Conservation (phyloP, 2,329 filamentous ascomycete genomes). For the Plectosphaerella sp. region DNA sequence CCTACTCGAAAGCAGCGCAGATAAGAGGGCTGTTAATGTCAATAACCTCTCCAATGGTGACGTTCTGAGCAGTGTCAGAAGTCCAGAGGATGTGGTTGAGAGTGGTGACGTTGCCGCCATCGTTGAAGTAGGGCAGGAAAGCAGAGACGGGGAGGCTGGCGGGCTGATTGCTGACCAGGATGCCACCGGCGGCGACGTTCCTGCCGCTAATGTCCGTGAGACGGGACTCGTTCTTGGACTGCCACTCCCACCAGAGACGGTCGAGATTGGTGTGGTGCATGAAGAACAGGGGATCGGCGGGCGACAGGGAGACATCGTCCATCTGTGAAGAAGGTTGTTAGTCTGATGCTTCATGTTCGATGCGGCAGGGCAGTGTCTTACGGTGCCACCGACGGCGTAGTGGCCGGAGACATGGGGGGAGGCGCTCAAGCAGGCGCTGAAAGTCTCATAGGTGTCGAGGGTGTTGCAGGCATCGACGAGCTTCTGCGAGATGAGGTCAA, state of each 20-base stretch:
- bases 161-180: neutral
- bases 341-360: neutral
- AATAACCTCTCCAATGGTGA: constrained; percentile 7
- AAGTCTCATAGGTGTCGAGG: constrained; percentile 3
- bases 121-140: constrained; percentile 6
- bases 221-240: constrained; percentile 1
- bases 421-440: constrained; percentile 5
- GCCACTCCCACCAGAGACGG: neutral
- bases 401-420: constrained; percentile 5
- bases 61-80: constrained; percentile 4
- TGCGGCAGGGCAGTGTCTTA: neutral
- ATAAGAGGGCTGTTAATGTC: constrained; percentile 6
- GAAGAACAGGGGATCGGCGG: constrained; percentile 1
- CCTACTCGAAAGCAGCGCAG: neutral
- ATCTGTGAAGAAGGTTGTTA: neutral
- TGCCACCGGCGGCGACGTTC: constrained; percentile 1
- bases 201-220: constrained; percentile 4
- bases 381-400: constrained; percentile 8
- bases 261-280: neutral
- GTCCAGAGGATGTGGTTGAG: constrained; percentile 6
- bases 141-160: neutral
- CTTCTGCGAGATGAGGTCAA: constrained; percentile 1
- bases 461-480: constrained; percentile 6
- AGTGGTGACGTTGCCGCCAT: constrained; percentile 5
- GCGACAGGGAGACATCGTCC: constrained; percentile 6